Conservation (phyloP, 1,139 yeast genomes). For the Yamadazyma oceani region DNA sequence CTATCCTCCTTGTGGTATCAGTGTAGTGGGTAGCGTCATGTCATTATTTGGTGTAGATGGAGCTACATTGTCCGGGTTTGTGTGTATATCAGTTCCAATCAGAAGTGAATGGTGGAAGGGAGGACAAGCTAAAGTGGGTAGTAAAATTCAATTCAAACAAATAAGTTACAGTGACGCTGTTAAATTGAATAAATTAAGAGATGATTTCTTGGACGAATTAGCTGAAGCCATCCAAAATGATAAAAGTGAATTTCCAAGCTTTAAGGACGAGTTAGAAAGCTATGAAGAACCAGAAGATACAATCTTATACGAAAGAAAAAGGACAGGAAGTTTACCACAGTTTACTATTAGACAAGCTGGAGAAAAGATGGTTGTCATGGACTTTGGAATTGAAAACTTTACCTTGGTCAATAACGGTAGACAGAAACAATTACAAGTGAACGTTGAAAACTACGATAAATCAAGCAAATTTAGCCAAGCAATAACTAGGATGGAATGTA, state of each 20-base stretch:
- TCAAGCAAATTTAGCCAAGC: not conserved
- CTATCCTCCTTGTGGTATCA: slow-evolving; percentile 6
- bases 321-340: slow-evolving; percentile 1
- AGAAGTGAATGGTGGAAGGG: slow-evolving; percentile 32
- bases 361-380: slow-evolving; percentile 5
- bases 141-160: slow-evolving; percentile 21
- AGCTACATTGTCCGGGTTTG: slow-evolving; percentile 31
- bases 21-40: slow-evolving; percentile 7
- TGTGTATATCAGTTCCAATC: slow-evolving; percentile 26
- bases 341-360: slow-evolving; percentile 8
- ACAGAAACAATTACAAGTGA: slow-evolving; percentile 4
- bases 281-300: slow-evolving; percentile 4
- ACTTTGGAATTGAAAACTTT: slow-evolving; percentile 6
- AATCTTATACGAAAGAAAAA: slow-evolving; percentile 3
- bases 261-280: not conserved
- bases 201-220: slow-evolving; percentile 13
- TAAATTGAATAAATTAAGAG: slow-evolving; percentile 18
- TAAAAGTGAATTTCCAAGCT: not conserved
- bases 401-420: slow-evolving; percentile 9
- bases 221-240: not conserved
- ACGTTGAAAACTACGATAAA: not conserved
- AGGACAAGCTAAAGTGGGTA: slow-evolving; percentile 30
- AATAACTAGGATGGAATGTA: slow-evolving; percentile 5
- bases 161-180: slow-evolving; percentile 25
- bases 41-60: slow-evolving; percentile 21